These are phyloP conservation scores for Bolboschoenoplectus hybrid DNA, from an alignment of 202 grass and related monocot genomes.

Conservation along the genomic window DNA sequence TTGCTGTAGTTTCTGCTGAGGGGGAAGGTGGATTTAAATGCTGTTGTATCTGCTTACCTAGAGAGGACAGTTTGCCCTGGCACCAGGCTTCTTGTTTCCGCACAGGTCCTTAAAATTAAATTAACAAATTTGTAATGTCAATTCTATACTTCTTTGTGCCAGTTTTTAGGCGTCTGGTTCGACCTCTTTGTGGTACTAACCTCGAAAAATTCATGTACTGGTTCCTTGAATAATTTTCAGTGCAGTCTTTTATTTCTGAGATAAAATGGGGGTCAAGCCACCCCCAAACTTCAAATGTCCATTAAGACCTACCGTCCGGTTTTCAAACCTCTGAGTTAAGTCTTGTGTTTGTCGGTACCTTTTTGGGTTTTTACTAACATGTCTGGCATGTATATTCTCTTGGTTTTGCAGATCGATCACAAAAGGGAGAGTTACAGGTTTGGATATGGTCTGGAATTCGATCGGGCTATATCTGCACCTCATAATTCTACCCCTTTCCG, in stretches of 20 bases:
- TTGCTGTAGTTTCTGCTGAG: constrained; percentile 65
- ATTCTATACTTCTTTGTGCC: neutral
- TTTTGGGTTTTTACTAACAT: too few relatives aligned
- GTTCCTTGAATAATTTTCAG: too few relatives aligned
- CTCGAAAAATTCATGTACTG: too few relatives aligned
- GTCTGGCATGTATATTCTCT: neutral
- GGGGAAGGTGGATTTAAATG: constrained; percentile 71
- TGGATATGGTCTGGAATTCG: neutral
- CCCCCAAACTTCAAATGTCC: too few relatives aligned
- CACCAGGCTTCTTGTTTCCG: constrained; percentile 64
- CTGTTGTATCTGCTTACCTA: constrained; percentile 58
- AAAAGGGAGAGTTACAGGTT: neutral
- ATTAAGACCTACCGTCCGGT: too few relatives aligned
- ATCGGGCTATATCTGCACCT: neutral
- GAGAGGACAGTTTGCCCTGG: constrained; percentile 56
- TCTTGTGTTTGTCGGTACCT: neutral
- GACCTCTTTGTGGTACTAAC: neutral
- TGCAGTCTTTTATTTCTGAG: too few relatives aligned
- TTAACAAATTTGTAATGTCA: neutral
- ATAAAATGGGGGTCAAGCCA: too few relatives aligned
- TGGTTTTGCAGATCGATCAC: neutral
- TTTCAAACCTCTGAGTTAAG: neutral
- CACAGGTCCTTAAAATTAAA: constrained; percentile 56
- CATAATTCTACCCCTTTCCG: too few relatives aligned
- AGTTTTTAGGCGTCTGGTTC: neutral